Evolutionary conservation across 257 asterid species (phyloP).

Genomic region (Galeopsis tetrahit): DNA sequence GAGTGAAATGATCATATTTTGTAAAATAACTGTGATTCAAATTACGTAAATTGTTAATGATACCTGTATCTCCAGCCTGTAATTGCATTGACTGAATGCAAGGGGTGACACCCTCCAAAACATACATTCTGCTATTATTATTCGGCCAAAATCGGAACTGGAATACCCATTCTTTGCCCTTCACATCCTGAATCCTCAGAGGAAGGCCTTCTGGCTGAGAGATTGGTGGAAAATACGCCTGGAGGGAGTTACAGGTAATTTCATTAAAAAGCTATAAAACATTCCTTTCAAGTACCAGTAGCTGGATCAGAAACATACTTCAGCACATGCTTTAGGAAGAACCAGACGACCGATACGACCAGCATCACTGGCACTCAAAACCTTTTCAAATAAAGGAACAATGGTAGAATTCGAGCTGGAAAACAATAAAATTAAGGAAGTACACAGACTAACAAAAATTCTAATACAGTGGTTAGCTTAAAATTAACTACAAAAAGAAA

Average conservation of each 20-base stretch:
- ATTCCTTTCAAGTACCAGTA: slow-evolving; percentile 19
- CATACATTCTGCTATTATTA: slow-evolving; percentile 96
- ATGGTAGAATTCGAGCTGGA: slow-evolving; percentile 85
- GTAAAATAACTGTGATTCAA: not conserved
- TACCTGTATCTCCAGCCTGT: slow-evolving; percentile 99
- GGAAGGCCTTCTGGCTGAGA: slow-evolving; percentile 99
- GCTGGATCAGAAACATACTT: slow-evolving; percentile 56
- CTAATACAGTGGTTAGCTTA: slow-evolving; percentile 1
- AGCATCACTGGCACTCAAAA: slow-evolving; percentile 98
- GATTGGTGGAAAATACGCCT: slow-evolving; percentile 97
- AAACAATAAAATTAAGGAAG: slow-evolving; percentile 57
- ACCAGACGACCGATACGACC: slow-evolving; percentile 98
- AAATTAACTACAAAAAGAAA: not conserved
- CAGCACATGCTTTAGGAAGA: slow-evolving; percentile 99
- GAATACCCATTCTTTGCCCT: slow-evolving; percentile 97
- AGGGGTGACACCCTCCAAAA: slow-evolving; percentile 95
- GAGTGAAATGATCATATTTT: not conserved
- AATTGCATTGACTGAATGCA: slow-evolving; percentile 97
- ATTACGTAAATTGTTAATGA: not conserved
- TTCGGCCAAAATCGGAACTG: slow-evolving; percentile 99
- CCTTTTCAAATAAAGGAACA: slow-evolving; percentile 94
- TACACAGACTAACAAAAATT: slow-evolving; percentile 9
- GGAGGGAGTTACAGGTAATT: slow-evolving; percentile 27
- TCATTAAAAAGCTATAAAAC: slow-evolving; percentile 22
- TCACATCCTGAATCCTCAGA: slow-evolving; percentile 92